Evolutionary conservation across 371 early-diverging fungal genomes (phyloP), one percentile per base, ranked within the genome.

Genomic region (Lichtheimia ornata): DNA sequence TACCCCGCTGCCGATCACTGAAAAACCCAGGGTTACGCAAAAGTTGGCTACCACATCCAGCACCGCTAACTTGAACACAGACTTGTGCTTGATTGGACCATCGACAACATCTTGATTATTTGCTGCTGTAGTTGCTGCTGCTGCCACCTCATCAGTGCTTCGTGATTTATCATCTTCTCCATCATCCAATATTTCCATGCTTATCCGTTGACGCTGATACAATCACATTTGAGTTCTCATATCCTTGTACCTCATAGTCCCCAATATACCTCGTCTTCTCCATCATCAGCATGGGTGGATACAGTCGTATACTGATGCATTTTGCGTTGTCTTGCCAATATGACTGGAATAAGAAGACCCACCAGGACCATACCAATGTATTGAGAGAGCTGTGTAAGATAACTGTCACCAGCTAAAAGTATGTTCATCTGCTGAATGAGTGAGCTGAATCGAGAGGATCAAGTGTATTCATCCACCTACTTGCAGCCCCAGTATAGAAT

Each of bases 1-100:
- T 79, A 89, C 87, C 35, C 92, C 91, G 61, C 86, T 86, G n/a
- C 91, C 92, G 42, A 90, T 79, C 56, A 85, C 79, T 25, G 88
- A 85, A 64, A 90, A 86, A 1, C 91, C 93, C 42, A 88, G 66
- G 2, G 89, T 91, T 4, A 89, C 83, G 56, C 88, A 73, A 43
- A 86, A 81, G 59, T 88, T 89, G 22, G 88, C 91, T 28, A 84
- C 60, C 11, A 90, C 85, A 63, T 92, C 93, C 61, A 89, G 67
- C 7, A 79, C 43, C 4, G 88, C 79, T 28, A 86, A 65, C 42
- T 76, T 76, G 6, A 88, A 73, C 14, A 86, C 72, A 2, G 83
- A 76, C 64, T 65, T 71, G 57, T 86, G 84, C 25, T 71, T 67
- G 2, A 84, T 59, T 35, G 69, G 69, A 6, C 77, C 71, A 50